Base-by-base conservation (phyloP, 139 green algal species). In the Trebouxia sp. region DNA sequence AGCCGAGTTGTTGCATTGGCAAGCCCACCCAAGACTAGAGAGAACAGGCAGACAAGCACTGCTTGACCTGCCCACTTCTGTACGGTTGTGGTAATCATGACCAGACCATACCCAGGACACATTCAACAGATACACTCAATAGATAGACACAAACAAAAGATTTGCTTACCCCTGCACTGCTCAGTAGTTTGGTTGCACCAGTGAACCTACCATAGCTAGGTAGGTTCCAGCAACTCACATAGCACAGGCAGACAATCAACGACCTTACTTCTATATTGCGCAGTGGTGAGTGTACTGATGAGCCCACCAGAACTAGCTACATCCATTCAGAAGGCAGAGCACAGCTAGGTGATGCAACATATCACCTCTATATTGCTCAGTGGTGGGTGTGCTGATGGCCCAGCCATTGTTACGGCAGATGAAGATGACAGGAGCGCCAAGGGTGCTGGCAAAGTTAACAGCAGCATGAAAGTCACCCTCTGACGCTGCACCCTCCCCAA, bases 371-470 rank as follows among this genome's bases (percentile, higher is more conserved):
- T 97, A 98, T 88, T 98, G 95, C 81, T 98, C 94, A 17, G 85
- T 85, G 6, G 87, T 87, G 2, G 95, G 94, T 11, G 95, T 98
- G 82, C 83, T 90, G 85, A 98, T 98, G 75, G 94, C 95, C 88
- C 94, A 98, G 32, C 95, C 95, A 79, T 98, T 98, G 91, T 98
- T 98, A 75, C 95, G 91, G 88, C 95, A 98, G 20, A 98, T 89
- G 88, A 98, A 98, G 12, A 98, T 30, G 3, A 92, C 86, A 17
- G 95, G 95, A 5, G 88, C 88, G 0, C 79, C 78, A 37, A 98
- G 85, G 7, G 92, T 94, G 7, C 93, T 91, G 1, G 95, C 91
- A 90, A 98, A 98, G 85, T 98, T 98, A 50, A 97, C 66, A 6
- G 95, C 94, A 20, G 94, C 94, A 82, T 98, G 95, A 30, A 95